Conservation (phyloP, 805 yeast species). For the Candida railenensis region DNA sequence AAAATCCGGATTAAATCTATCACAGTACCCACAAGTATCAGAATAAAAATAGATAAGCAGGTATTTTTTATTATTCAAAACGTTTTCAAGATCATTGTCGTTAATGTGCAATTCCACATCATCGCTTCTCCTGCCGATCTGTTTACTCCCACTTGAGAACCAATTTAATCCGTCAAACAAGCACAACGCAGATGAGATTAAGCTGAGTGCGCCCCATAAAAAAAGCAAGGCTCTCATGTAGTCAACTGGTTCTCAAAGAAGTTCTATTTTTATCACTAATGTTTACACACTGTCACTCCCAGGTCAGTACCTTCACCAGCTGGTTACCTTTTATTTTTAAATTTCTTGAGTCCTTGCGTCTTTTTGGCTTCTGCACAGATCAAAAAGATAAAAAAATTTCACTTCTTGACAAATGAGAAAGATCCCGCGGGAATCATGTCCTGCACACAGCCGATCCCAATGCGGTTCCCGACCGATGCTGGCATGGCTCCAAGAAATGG, state of each 20-base stretch:
- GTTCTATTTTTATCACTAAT: too few relatives aligned
- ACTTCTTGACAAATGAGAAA: not conserved
- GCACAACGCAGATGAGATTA: not conserved
- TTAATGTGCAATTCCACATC: not conserved
- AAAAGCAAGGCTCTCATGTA: not conserved
- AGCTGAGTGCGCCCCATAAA: not conserved
- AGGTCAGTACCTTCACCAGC: too few relatives aligned
- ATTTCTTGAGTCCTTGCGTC: too few relatives aligned
- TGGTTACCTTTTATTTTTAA: too few relatives aligned
- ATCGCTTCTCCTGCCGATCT: not conserved
- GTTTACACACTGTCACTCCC: too few relatives aligned
- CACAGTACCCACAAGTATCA: constrained; percentile 34
- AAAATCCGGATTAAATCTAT: constrained; percentile 30
- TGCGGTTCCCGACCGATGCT: too few relatives aligned
- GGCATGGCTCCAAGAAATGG: not conserved
- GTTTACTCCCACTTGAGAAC: not conserved
- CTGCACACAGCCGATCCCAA: too few relatives aligned
- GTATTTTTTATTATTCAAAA: constrained; percentile 22
- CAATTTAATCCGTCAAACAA: not conserved
- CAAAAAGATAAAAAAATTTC: constrained; percentile 7
- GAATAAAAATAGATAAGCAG: constrained; percentile 50
- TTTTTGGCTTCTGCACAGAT: constrained; percentile 6
- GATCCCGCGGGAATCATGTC: constrained; percentile 1
- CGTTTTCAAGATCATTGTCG: constrained; percentile 12
- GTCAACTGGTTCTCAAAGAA: too few relatives aligned